These are phyloP conservation scores for Aspergillus tubingensis DNA, from an alignment of 2,329 filamentous ascomycete species.

Conservation along the genomic window DNA sequence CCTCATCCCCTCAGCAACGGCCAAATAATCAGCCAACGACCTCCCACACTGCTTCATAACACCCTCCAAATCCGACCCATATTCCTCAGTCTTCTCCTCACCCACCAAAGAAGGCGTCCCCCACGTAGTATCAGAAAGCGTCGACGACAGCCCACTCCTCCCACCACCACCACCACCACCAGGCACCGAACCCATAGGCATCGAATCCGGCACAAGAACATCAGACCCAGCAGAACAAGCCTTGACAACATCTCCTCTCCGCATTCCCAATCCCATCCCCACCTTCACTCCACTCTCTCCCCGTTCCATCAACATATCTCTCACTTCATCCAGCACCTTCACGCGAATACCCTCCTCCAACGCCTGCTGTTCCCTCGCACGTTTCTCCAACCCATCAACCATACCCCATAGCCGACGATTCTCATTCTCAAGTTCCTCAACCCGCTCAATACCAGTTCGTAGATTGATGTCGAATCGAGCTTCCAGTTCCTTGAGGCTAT, in stretches of 20 bases:
- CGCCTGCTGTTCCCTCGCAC: no score
- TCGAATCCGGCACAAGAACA: conserved; percentile 21
- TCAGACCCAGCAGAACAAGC: conserved; percentile 4
- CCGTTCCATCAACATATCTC: not conserved
- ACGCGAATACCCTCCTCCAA: not conserved
- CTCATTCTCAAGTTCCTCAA: conserved; percentile 7
- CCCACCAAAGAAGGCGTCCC: not conserved
- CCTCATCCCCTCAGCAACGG: conserved; percentile 23
- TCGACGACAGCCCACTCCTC: not conserved
- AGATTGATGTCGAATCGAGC: not conserved
- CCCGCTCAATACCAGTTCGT: not conserved
- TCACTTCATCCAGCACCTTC: not conserved
- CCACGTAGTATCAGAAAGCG: conserved; percentile 19
- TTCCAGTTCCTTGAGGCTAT: not conserved
- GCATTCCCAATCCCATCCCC: not conserved
- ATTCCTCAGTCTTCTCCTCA: not conserved
- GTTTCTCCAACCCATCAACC: not conserved
- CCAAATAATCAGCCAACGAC: conserved; percentile 30
- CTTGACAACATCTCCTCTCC: not conserved
- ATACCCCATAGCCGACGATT: conserved; percentile 2
- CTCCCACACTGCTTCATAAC: conserved; percentile 26
- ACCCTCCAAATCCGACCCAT: not conserved
- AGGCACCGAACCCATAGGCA: conserved; percentile 5
- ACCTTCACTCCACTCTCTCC: not conserved
- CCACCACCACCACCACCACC: not conserved